Evolutionary conservation across 768 basidiomycete species (phyloP).

Genomic region (Leucocoprinus leucothites): DNA sequence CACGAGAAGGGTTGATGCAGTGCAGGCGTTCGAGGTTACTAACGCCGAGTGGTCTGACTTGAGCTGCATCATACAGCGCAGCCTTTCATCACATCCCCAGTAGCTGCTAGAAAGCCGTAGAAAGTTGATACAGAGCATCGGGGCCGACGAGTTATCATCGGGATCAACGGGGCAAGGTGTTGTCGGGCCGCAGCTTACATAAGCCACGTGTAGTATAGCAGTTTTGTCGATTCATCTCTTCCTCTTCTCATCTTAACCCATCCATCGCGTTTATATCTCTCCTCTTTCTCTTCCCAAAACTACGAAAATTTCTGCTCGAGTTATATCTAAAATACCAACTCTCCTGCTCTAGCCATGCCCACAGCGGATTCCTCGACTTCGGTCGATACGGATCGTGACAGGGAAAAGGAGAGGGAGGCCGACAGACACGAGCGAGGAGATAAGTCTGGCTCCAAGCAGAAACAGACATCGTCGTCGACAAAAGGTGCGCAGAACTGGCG

Average conservation of each 20-base stretch:
- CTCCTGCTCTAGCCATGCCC: conserved; percentile 20
- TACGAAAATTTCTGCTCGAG: background rate
- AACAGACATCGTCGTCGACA: conserved; percentile 22
- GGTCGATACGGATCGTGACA: conserved; percentile 26
- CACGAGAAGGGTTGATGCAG: background rate
- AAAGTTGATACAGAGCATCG: too few relatives aligned
- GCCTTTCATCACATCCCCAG: background rate
- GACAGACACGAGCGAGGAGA: conserved; percentile 23
- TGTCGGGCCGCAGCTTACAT: conserved; percentile 23
- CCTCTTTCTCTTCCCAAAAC: background rate
- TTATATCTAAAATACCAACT: background rate
- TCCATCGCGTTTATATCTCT: conserved; percentile 1
- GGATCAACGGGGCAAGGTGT: too few relatives aligned
- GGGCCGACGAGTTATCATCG: too few relatives aligned
- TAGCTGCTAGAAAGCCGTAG: background rate
- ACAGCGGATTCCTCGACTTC: conserved; percentile 16
- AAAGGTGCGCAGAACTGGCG: conserved; percentile 21
- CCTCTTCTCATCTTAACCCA: conserved; percentile 17
- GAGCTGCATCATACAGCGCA: background rate
- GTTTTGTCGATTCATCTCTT: conserved; percentile 28
- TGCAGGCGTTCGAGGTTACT: background rate
- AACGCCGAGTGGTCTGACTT: background rate
- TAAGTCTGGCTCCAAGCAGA: conserved; percentile 24
- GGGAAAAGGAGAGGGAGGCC: conserved; percentile 22
- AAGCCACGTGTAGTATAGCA: conserved; percentile 32